Base-by-base conservation (phyloP, 1,284 basidiomycete genomes). In the Trametes pubescens region DNA sequence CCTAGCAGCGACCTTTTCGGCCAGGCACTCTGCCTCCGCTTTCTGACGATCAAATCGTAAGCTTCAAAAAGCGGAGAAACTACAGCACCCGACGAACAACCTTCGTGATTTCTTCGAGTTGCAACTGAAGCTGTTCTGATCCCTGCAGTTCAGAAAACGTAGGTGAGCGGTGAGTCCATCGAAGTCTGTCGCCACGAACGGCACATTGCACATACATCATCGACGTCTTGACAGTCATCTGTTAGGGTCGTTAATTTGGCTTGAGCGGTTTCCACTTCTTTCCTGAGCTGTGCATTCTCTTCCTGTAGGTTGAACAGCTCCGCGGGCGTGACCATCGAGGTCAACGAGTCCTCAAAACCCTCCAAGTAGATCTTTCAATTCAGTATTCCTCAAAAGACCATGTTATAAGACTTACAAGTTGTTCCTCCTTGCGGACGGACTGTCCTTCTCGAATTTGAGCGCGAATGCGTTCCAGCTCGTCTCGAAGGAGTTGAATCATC, bases 401-500 rank as follows among this genome's bases (percentile, higher is more conserved):
- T 21, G 18, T 10, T 16, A 16, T 13, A 13, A 16, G 10, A 38
- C 18, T 43, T n/a, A 43, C 40, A n/a, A n/a, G n/a, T n/a, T 47
- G 21, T 11, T 47, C 44, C 6, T 47, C 21, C 18, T 22, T 11
- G 43, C 44, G 21, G 22, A 7, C 9, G 14, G 24, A 11, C 14
- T 24, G 32, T 49, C 4, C 21, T 47, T 64, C 57, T 38, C 64
- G 56, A 9, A 59, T 60, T 9, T 62, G 53, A 4, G 24, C 46
- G 2, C 61, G 61, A 18, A 67, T 48, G 13, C 54, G 55, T 47
- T 65, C 52, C 13, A 71, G 29, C 47, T 69, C 68, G 18, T 65
- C 61, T 9, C 59, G 55, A 13, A 71, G 61, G 8, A 66, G 49
- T 35, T 49, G 55, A 11, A 68, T 32, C 57, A 70, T 59, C 29